These are phyloP conservation scores for Kwoniella botswanensis DNA, from an alignment of 768 basidiomycete species.

Conservation along the genomic window DNA sequence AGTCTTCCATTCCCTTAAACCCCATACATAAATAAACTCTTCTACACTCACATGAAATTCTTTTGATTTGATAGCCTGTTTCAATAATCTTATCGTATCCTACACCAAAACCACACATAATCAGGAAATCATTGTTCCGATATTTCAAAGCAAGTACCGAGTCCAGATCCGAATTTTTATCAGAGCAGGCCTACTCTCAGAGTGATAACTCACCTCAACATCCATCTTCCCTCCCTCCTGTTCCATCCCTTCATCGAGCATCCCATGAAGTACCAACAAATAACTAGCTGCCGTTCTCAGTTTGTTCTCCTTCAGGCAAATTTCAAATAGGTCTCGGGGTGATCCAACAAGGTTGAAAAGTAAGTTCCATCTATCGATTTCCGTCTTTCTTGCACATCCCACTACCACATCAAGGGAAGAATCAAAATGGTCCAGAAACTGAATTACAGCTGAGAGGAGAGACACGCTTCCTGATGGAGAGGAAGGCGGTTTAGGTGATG, in stretches of 20 bases:
- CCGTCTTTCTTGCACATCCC: conserved; percentile 93
- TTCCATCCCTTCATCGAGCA: conserved; percentile 76
- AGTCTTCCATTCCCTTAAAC: no score
- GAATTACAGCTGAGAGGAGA: conserved; percentile 71
- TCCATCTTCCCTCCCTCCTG: conserved; percentile 57
- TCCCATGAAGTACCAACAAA: conserved; percentile 87
- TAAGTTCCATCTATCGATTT: conserved; percentile 84
- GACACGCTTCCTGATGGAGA: not conserved
- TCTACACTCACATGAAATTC: conserved; percentile 68
- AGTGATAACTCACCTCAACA: conserved; percentile 32
- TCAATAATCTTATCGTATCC: conserved; percentile 80
- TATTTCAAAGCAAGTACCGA: no score
- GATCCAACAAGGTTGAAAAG: conserved; percentile 89
- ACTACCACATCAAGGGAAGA: conserved; percentile 90
- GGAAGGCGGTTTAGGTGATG: not conserved
- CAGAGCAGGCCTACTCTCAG: no score
- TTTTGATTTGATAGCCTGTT: conserved; percentile 72
- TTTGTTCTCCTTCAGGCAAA: conserved; percentile 61
- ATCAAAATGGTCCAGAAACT: conserved; percentile 94
- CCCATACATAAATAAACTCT: no score
- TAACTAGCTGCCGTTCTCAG: conserved; percentile 90
- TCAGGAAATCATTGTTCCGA: not conserved
- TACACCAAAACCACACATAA: conserved; percentile 27
- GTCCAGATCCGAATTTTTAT: no score
- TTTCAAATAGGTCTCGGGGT: conserved; percentile 85